A percentile compares a stretch with the other conserved stretches of the same genome.
Conservation (phyloP, 1,284 basidiomycete species). For the Waitea zeae region DNA sequence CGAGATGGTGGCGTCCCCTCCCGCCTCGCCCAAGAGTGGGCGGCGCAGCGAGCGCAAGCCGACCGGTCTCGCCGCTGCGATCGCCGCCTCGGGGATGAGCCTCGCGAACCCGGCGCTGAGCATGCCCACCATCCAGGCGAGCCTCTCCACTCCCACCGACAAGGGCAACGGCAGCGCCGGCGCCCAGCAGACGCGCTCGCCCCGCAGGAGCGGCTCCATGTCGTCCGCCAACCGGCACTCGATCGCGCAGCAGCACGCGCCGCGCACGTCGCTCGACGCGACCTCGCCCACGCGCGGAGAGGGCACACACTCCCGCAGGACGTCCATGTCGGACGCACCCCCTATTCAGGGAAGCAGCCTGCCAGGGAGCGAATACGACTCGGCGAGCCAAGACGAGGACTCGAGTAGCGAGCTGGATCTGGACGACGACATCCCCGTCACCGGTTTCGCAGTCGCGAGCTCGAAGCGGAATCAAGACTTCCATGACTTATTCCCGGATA, state of each 20-base stretch:
- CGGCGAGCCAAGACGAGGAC: slow-evolving; percentile 17
- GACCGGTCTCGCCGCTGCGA: slow-evolving; percentile 41
- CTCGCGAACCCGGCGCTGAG: slow-evolving; percentile 45
- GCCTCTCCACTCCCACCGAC: not conserved
- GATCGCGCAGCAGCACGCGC: too few species aligned
- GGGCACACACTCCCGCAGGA: not conserved
- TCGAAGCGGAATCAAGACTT: slow-evolving; percentile 93
- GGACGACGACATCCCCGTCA: slow-evolving; percentile 61
- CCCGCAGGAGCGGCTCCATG: too few species aligned
- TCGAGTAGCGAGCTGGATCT: slow-evolving; percentile 29
- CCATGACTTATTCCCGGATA: slow-evolving; percentile 76
- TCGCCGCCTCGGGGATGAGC: slow-evolving; percentile 46
- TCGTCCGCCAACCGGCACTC: too few species aligned
- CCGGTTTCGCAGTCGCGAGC: slow-evolving; percentile 93
- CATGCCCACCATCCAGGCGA: too few species aligned
- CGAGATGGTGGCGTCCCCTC: slow-evolving; percentile 6
- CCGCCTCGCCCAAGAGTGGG: slow-evolving; percentile 8
- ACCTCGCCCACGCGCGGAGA: not conserved
- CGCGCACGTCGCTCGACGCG: not conserved
- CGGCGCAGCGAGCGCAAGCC: too few species aligned
- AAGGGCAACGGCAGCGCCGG: not conserved
- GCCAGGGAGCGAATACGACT: slow-evolving; percentile 12
- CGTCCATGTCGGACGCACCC: slow-evolving; percentile 11
- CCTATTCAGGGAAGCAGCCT: too few species aligned
- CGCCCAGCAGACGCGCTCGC: slow-evolving; percentile 1